Base-by-base conservation (phyloP, 2,329 filamentous ascomycete genomes). In the Paraconiothyrium brasiliense region DNA sequence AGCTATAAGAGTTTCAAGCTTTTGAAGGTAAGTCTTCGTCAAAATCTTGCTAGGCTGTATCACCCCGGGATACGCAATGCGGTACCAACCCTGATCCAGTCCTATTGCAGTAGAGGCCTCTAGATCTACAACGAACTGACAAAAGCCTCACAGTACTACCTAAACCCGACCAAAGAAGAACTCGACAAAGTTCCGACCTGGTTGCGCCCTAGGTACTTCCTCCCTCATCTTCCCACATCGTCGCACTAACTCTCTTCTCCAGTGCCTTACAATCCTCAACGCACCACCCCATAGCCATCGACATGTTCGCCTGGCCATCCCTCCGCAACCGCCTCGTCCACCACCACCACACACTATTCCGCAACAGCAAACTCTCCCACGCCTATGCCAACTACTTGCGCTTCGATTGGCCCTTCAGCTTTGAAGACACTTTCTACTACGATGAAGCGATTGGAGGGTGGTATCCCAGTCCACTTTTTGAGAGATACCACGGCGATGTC, bases 221-320 rank as follows among this genome's bases (percentile, higher is more conserved):
- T 59, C n/a, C 7, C 30, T 20, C 27, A 3, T 35, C 37, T 34
- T 54, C 30, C 20, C 35, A 34, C 35, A 47, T 51, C 32, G 34
- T 58, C 57, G n/a, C n/a, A 22, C 32, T 54, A 35, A 43, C 16
- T 30, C 24, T 10, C 6, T 16, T 51, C 7, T 49, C 35, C 43
- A 76, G 70, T 43, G 9, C 60, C 16, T 49, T 66, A 6, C 75
- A 77, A 63, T 61, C 73, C 11, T 62, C 67, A 2, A 71, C 63
- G 2, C 60, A 59, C 9, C 74, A 77, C 60, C 74, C 73, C 44
- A 66, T 74, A 11, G 69, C 73, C 13, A 44, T 77, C 50, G 74
- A 77, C 58, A 76, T 76, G 63, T 76, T 76, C 55, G 70, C 75
- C 5, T 77, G 74, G 75, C 75, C 72, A 4, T 71, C 71, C 0